Conservation (phyloP, 768 basidiomycete species). For the Russula foetens region DNA sequence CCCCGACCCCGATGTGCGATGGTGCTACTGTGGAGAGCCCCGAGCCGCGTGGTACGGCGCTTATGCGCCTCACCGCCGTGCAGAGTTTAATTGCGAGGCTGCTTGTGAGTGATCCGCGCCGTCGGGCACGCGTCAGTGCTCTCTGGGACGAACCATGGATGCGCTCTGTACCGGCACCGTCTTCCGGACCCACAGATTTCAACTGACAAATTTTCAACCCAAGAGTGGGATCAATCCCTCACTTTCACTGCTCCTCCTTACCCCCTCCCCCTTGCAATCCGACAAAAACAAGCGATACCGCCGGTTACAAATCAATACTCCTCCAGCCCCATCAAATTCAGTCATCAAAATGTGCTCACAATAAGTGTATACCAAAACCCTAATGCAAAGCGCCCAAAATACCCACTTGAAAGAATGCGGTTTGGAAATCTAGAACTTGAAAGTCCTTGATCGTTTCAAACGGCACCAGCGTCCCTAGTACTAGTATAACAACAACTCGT, state of each 20-base stretch:
- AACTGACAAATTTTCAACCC: not conserved
- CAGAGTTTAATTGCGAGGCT: conserved; percentile 49
- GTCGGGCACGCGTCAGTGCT: conserved; percentile 52
- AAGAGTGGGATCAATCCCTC: not conserved
- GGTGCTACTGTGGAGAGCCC: not conserved
- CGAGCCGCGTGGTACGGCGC: conserved; percentile 30
- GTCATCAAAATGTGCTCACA: not conserved
- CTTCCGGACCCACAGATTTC: not conserved
- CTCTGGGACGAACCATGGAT: conserved; percentile 27
- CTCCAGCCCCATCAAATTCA: not conserved
- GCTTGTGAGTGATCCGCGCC: conserved; percentile 61
- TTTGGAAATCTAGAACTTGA: not conserved
- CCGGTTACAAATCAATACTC: not conserved
- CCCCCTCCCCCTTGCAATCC: not conserved
- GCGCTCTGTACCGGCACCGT: not conserved
- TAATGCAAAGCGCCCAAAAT: not conserved
- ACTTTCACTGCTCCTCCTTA: not conserved
- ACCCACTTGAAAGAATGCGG: not conserved
- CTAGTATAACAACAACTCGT: not conserved
- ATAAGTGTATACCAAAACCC: not conserved
- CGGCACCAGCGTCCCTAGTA: not conserved
- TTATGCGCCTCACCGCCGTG: conserved; percentile 36
- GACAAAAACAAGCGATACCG: not conserved
- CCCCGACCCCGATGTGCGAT: conserved; percentile 5
- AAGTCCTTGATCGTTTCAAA: too few species aligned